Evolutionary conservation across 371 early-diverging fungal species (phyloP), one percentile per base, ranked within the genome.

Genomic region (Mucor racemosus): DNA sequence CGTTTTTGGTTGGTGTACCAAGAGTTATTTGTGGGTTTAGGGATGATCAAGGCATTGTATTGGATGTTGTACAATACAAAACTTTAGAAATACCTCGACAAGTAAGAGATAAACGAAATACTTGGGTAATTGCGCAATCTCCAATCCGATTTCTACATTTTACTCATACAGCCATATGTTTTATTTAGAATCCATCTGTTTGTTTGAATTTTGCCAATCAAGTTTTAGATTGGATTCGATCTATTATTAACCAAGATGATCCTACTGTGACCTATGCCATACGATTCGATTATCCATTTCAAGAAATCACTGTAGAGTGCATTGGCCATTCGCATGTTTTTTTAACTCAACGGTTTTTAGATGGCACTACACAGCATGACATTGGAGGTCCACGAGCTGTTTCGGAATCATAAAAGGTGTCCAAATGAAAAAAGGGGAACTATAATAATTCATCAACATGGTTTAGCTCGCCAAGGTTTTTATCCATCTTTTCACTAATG

Each of bases 1-100:
- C 95, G 5, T 97, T 92, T 76, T 77, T 97, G 5, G 91, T 94
- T 1, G 98, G 96, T 3, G 87, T 95, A 5, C 94, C 93, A 0
- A 80, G 76, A 4, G 84, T 96, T 10, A 85, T 94, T 39, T 85
- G 95, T 39, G 98, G 96, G 0, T 97, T 91, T 70, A 87, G 97
- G 55, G 91, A 94, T 68, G 90, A 94, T 68, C 73, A 87, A 48
- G 94, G 93, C 6, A 64, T 72, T 9, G 62, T 96, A 7, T 60
- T 77, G 3, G 60, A 64, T 0, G 64, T 95, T 7, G 71, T 90
- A 62, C 81, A 82, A 4, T 82, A 89, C 64, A 86, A 90, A 48
- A 96, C 96, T 7, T 66, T 87, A 57, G 92, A 94, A 50, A 90
- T 97, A 48, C 97, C 97, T 14, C 79, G 93, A 5, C 79, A 82